Conservation (phyloP, 148 eudicot genomes). For the Chenopodium album region DNA sequence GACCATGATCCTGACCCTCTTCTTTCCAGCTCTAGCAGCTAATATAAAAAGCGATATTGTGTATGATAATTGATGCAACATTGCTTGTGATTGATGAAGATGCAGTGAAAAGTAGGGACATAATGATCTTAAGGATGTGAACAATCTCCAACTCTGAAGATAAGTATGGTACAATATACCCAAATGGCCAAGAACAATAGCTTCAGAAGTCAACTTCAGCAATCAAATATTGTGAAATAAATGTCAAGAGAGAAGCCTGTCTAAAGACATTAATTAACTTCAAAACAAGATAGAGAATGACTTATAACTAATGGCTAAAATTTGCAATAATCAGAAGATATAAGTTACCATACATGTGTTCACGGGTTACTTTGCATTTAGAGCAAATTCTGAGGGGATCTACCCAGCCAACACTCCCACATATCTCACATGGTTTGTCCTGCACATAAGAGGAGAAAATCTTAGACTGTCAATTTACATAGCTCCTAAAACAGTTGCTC, state of each 20-base stretch:
- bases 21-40: not conserved
- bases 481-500: not conserved
- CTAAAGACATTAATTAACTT: no score
- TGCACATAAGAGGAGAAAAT: conserved; percentile 11
- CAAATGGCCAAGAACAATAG: not conserved
- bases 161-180: not conserved
- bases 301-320: not conserved
- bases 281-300: not conserved
- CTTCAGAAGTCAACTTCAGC: not conserved
- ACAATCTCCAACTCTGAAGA: not conserved
- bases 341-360: conserved; percentile 22
- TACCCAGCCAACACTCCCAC: conserved; percentile 28
- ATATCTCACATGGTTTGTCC: conserved; percentile 39
- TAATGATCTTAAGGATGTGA: not conserved
- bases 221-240: not conserved
- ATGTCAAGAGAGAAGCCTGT: no score
- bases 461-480: not conserved
- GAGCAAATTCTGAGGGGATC: conserved; percentile 22
- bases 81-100: not conserved
- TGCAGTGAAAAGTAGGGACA: not conserved
- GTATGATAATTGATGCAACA: not conserved
- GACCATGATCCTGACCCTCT: not conserved
- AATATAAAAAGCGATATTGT: not conserved
- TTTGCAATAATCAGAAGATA: conserved; percentile 7
- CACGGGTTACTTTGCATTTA: conserved; percentile 28